A percentile compares a stretch with the other conserved stretches of the same genome.
phyloP scores from a whole-genome alignment of 805 yeast species.

The Yarrowia sp. region DNA sequence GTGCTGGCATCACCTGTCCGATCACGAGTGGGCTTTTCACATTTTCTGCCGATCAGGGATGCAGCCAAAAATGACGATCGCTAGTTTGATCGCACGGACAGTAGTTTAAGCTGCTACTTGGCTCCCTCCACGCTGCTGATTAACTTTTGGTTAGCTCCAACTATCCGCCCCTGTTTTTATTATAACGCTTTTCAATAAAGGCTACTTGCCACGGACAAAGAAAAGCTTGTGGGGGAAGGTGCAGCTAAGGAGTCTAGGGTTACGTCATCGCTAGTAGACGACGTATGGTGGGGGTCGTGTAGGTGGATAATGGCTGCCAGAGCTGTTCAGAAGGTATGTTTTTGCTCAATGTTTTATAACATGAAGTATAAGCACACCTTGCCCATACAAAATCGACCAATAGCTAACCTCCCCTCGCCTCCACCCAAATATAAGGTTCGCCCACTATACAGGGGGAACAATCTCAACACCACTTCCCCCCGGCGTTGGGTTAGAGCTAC shows the following conservation, averaged over 20 bases:
- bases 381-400: too few species aligned
- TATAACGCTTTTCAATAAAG: background rate
- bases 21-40: too few species aligned
- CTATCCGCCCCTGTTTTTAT: constrained; percentile 20
- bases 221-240: constrained; percentile 14
- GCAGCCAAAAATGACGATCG: background rate
- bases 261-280: background rate
- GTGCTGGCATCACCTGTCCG: too few species aligned
- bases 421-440: background rate
- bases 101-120: background rate
- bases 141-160: constrained; percentile 13
- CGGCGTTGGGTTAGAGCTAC: background rate
- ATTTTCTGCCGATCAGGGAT: constrained; percentile 21
- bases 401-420: too few species aligned
- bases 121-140: background rate
- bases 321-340: background rate
- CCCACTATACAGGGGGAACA: background rate
- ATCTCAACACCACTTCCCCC: background rate
- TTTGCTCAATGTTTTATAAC: too few species aligned
- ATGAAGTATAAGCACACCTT: too few species aligned
- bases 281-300: too few species aligned
- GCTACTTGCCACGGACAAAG: constrained; percentile 4
- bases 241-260: background rate
- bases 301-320: too few species aligned
- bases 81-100: background rate